Evolutionary conservation across 2,329 filamentous ascomycete genomes (phyloP).

Genomic region (Cercospora nicotianae): DNA sequence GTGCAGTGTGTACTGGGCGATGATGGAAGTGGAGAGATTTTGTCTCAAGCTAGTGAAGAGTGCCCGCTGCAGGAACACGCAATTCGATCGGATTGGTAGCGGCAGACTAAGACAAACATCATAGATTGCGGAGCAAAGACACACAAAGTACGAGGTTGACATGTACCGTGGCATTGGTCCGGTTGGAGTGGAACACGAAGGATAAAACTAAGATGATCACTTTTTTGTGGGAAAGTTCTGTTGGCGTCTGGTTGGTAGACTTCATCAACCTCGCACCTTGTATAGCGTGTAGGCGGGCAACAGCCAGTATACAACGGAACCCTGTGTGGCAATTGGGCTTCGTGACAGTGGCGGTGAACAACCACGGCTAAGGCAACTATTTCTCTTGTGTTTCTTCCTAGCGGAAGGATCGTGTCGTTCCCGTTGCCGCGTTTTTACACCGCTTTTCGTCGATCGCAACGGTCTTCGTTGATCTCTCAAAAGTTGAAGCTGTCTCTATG

Average conservation of each 20-base stretch:
- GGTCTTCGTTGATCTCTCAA: background rate
- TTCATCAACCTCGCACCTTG: slow-evolving; percentile 1
- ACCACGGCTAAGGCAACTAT: slow-evolving; percentile 17
- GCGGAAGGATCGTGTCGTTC: slow-evolving; percentile 15
- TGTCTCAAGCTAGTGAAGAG: slow-evolving; percentile 14
- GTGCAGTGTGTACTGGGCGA: background rate
- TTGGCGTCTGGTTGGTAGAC: slow-evolving; percentile 8
- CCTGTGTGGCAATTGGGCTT: slow-evolving; percentile 13
- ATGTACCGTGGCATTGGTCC: background rate
- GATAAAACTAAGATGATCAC: slow-evolving; percentile 4
- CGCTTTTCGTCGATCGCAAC: slow-evolving; percentile 3
- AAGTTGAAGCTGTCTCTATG: slow-evolving; percentile 23
- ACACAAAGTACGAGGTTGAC: background rate
- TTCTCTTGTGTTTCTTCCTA: slow-evolving; percentile 7
- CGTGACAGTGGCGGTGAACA: slow-evolving; percentile 19
- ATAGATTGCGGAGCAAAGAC: slow-evolving; percentile 1
- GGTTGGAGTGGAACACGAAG: background rate
- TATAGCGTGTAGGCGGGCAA: background rate
- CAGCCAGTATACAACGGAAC: slow-evolving; percentile 15
- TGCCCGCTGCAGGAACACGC: slow-evolving; percentile 13
- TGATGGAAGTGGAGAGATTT: slow-evolving; percentile 13
- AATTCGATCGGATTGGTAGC: slow-evolving; percentile 9
- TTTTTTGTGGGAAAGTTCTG: background rate
- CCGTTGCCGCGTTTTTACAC: slow-evolving; percentile 11
- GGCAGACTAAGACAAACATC: slow-evolving; percentile 1